A percentile compares a stretch with the other conserved stretches of the same genome.
These are phyloP conservation scores for Calonectria montana DNA, from an alignment of 2,329 filamentous ascomycete species.

Conservation along the genomic window DNA sequence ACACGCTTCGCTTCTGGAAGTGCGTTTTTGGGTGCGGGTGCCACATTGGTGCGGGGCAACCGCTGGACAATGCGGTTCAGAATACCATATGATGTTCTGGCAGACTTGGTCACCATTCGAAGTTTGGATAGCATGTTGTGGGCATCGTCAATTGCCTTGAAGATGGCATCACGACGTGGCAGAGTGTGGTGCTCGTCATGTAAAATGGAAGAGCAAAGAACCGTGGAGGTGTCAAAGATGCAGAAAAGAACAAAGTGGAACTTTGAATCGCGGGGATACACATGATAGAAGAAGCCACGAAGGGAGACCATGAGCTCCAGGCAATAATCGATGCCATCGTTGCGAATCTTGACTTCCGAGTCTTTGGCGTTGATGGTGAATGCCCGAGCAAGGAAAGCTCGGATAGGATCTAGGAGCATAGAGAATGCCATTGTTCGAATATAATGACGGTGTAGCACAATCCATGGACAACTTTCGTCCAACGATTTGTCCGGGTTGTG, in stretches of 20 bases:
- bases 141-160: slow-evolving; percentile 52
- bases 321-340: slow-evolving; percentile 55
- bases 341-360: slow-evolving; percentile 52
- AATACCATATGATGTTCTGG: slow-evolving; percentile 47
- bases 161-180: slow-evolving; percentile 53
- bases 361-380: slow-evolving; percentile 41
- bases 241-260: slow-evolving; percentile 62
- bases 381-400: slow-evolving; percentile 56
- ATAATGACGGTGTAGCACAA: slow-evolving; percentile 58
- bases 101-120: slow-evolving; percentile 44
- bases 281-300: slow-evolving; percentile 55
- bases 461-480: slow-evolving; percentile 55
- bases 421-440: slow-evolving; percentile 58
- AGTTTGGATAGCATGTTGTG: slow-evolving; percentile 49
- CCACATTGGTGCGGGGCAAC: slow-evolving; percentile 40
- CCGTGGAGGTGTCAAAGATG: slow-evolving; percentile 63
- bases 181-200: slow-evolving; percentile 58
- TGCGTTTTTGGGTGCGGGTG: slow-evolving; percentile 18
- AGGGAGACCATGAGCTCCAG: slow-evolving; percentile 56
- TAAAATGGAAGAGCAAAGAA: slow-evolving; percentile 62
- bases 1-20: slow-evolving; percentile 24
- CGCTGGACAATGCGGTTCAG: slow-evolving; percentile 45
- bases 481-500: slow-evolving; percentile 53
- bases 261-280: slow-evolving; percentile 58
- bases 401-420: slow-evolving; percentile 58